Evolutionary conservation across 805 yeast genomes (phyloP).

Genomic region (Metschnikowia orientalis): DNA sequence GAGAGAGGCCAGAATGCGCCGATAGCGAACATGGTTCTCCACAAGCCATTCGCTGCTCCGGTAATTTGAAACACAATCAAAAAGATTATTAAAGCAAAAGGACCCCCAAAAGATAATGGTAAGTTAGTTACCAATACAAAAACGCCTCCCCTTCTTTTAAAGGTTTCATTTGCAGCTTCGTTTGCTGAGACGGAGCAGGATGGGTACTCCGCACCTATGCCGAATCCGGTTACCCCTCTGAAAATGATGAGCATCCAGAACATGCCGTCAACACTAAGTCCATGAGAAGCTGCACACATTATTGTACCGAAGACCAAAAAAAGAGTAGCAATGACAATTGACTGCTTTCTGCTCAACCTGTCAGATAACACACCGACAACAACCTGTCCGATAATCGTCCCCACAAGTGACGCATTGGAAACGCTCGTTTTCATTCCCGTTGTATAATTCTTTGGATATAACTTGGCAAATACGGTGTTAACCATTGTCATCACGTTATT

Average conservation of each 20-base stretch:
- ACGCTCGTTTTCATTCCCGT: conserved; percentile 55
- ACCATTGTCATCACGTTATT: conserved; percentile 70
- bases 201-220: conserved; percentile 76
- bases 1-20: conserved; percentile 67
- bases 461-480: conserved; percentile 50
- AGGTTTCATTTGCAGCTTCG: conserved; percentile 69
- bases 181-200: conserved; percentile 64
- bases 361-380: conserved; percentile 60
- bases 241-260: conserved; percentile 73
- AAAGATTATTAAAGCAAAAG: conserved; percentile 65
- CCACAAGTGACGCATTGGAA: conserved; percentile 64
- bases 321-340: conserved; percentile 60
- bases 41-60: conserved; percentile 45
- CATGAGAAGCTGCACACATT: conserved; percentile 69
- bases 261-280: conserved; percentile 54
- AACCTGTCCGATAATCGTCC: conserved; percentile 70
- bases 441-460: conserved; percentile 39
- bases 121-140: conserved; percentile 66
- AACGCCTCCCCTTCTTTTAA: conserved; percentile 59
- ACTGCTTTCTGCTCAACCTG: conserved; percentile 64
- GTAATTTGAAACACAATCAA: conserved; percentile 63
- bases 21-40: conserved; percentile 68
- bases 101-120: conserved; percentile 73
- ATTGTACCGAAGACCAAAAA: conserved; percentile 61
- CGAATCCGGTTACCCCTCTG: conserved; percentile 74